Percentiles rank a stretch among this genome's conserved stretches.
Evolutionary conservation across 768 basidiomycete genomes (phyloP).

Genomic region (Phaeotremella skinneri): DNA sequence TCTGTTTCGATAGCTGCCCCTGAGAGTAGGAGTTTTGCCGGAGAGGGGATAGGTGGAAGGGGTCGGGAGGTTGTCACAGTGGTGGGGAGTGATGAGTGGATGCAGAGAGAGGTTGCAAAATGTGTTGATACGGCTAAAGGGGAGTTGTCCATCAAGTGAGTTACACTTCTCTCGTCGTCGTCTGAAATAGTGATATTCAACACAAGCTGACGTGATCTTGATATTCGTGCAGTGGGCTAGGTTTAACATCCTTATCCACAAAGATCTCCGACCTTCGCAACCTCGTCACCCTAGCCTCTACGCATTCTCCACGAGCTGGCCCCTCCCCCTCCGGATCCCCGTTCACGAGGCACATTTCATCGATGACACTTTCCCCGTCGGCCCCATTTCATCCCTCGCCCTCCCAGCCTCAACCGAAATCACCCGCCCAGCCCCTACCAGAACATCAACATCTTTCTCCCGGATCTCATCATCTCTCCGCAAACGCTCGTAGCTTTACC

Average conservation of each 20-base stretch:
- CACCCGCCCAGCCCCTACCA: not conserved
- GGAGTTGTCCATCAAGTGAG: slow-evolving; percentile 30
- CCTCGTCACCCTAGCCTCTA: slow-evolving; percentile 40
- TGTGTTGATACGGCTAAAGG: slow-evolving; percentile 37
- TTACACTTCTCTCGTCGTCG: not conserved
- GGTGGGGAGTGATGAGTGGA: slow-evolving; percentile 46
- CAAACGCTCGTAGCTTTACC: slow-evolving; percentile 30
- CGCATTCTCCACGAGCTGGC: not conserved
- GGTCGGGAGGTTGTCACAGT: no score
- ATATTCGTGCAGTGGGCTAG: slow-evolving; percentile 15
- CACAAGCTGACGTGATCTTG: not conserved
- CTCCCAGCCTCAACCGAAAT: not conserved
- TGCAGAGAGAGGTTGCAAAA: slow-evolving; percentile 32
- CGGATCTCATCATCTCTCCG: slow-evolving; percentile 21
- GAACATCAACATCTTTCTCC: slow-evolving; percentile 18
- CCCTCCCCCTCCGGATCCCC: not conserved
- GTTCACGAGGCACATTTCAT: not conserved
- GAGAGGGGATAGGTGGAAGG: not conserved
- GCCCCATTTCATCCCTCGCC: not conserved
- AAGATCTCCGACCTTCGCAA: slow-evolving; percentile 43
- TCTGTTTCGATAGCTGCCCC: slow-evolving; percentile 4
- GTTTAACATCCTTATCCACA: slow-evolving; percentile 34
- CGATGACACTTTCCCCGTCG: not conserved
- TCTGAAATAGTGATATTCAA: not conserved
- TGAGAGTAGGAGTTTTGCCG: slow-evolving; percentile 3